Conservation (phyloP, 176 grass and related monocot genomes). For the Phoenix dactylifera region DNA sequence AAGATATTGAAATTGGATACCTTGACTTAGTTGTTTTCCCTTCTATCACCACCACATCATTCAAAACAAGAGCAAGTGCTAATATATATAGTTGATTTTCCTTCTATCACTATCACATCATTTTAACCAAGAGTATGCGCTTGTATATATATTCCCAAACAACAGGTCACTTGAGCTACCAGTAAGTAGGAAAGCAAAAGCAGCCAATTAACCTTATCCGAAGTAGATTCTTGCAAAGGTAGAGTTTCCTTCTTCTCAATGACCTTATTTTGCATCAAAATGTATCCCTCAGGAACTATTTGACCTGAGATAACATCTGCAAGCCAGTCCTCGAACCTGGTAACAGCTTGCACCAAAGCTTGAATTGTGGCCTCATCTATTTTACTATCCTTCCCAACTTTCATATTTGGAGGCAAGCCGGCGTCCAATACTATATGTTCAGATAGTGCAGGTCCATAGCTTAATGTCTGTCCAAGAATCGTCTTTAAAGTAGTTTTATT, state of each 20-base stretch:
- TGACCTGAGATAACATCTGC: slow-evolving; percentile 67
- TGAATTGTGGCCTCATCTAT: slow-evolving; percentile 42
- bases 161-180: too few species aligned
- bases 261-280: slow-evolving; percentile 71
- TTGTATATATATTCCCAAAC: too few species aligned
- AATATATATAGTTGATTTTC: too few species aligned
- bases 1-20: too few species aligned
- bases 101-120: too few species aligned
- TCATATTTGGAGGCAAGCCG: slow-evolving; percentile 61
- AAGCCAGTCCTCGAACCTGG: slow-evolving; percentile 91
- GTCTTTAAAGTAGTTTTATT: slow-evolving; percentile 68
- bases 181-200: too few species aligned
- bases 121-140: too few species aligned
- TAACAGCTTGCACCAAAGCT: slow-evolving; percentile 56
- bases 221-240: slow-evolving; percentile 27
- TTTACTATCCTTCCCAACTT: slow-evolving; percentile 45
- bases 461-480: slow-evolving; percentile 53
- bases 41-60: too few species aligned
- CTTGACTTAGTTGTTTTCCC: too few species aligned
- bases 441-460: slow-evolving; percentile 77
- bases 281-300: slow-evolving; percentile 81
- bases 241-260: slow-evolving; percentile 24
- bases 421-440: slow-evolving; percentile 94
- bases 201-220: slow-evolving; percentile 26
- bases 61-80: too few species aligned